These are phyloP conservation scores for Physcia stellaris DNA, from an alignment of 495 filamentous ascomycete genomes.

Conservation along the genomic window DNA sequence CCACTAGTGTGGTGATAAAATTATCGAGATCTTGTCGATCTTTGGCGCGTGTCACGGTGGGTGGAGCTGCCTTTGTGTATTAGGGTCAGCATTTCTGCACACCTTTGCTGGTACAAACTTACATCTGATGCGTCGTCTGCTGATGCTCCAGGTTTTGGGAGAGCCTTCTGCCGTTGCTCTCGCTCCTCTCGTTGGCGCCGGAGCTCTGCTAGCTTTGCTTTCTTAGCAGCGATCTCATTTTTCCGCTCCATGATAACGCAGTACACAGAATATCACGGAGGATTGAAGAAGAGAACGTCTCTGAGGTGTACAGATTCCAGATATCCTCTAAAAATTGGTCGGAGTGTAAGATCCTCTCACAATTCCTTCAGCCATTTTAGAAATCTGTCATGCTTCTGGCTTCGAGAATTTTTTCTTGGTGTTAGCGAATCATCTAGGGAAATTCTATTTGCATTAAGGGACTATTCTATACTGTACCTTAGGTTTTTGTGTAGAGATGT, in stretches of 20 bases:
- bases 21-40: slow-evolving; percentile 70
- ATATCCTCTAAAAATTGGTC: no score
- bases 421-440: no score
- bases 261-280: no score
- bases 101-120: neutral
- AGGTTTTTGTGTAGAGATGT: no score
- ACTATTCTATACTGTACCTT: no score
- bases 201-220: slow-evolving; percentile 87
- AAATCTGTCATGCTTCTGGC: no score
- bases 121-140: slow-evolving; percentile 48
- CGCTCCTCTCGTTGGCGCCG: slow-evolving; percentile 58
- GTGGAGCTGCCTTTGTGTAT: slow-evolving; percentile 46
- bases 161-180: slow-evolving; percentile 64
- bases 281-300: no score
- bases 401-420: no score
- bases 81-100: slow-evolving; percentile 1
- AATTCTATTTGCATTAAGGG: no score
- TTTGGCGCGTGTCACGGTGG: slow-evolving; percentile 53
- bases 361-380: no score
- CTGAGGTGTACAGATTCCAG: no score
- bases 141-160: slow-evolving; percentile 44
- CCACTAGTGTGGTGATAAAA: slow-evolving; percentile 65
- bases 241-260: slow-evolving; percentile 49
- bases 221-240: slow-evolving; percentile 89
- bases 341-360: no score